A percentile compares a stretch with the other conserved stretches of the same genome.
Evolutionary conservation across 441 rosid genomes (phyloP).

Genomic region (Populus hybrid): DNA sequence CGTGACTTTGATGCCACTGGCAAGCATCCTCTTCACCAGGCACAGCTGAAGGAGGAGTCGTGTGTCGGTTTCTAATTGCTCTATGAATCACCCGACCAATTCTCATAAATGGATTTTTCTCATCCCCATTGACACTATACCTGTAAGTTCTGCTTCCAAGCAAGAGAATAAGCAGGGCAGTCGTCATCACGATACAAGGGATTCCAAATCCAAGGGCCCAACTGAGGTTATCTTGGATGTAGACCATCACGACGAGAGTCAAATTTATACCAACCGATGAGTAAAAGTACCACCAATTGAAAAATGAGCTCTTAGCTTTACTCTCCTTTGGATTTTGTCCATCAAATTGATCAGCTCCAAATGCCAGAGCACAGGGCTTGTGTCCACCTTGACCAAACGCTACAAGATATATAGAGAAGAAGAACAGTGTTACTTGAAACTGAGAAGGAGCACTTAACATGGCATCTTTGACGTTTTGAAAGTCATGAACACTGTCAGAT

Average conservation of each 20-base stretch:
- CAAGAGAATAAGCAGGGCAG: conserved; percentile 33
- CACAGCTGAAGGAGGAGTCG: background rate
- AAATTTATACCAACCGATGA: conserved; percentile 18
- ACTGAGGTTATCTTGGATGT: conserved; percentile 42
- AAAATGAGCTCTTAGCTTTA: conserved; percentile 18
- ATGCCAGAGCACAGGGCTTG: conserved; percentile 47
- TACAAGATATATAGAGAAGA: conserved; percentile 38
- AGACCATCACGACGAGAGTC: conserved; percentile 24
- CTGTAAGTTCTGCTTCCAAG: conserved; percentile 39
- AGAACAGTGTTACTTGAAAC: conserved; percentile 28
- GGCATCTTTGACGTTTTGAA: background rate
- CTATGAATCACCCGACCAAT: conserved; percentile 25
- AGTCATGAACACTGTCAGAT: conserved; percentile 11
- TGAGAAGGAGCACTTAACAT: conserved; percentile 21
- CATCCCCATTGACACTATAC: conserved; percentile 17
- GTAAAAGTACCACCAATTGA: background rate
- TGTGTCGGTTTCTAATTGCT: conserved; percentile 23
- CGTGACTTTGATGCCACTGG: conserved; percentile 22
- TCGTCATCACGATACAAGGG: conserved; percentile 28
- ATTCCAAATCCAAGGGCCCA: conserved; percentile 47
- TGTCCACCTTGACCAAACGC: conserved; percentile 48
- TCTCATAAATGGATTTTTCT: conserved; percentile 32
- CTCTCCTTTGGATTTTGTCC: conserved; percentile 31
- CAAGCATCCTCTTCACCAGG: conserved; percentile 23
- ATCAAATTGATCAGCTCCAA: conserved; percentile 51